Evolutionary conservation across 768 basidiomycete species (phyloP).

Genomic region (Podaxis sp.): DNA sequence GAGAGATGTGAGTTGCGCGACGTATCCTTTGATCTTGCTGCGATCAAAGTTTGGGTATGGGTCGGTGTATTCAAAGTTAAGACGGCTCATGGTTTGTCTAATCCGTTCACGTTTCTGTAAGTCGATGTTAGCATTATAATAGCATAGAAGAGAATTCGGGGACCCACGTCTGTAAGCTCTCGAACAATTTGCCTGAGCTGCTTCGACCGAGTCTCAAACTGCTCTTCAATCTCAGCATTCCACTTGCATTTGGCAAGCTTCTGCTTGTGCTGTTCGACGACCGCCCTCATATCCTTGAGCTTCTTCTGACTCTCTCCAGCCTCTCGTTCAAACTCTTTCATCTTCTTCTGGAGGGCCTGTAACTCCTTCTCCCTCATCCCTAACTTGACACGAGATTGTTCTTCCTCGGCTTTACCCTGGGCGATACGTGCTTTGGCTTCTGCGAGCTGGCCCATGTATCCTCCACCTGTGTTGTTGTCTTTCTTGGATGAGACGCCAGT

Average conservation of each 20-base stretch:
- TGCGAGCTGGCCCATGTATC: constrained; percentile 96
- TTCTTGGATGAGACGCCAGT: constrained; percentile 83
- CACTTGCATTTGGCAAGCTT: constrained; percentile 21
- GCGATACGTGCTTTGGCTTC: constrained; percentile 76
- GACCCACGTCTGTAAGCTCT: too few relatives aligned
- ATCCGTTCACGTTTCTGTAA: constrained; percentile 66
- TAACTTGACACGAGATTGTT: constrained; percentile 77
- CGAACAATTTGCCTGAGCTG: too few relatives aligned
- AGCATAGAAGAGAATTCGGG: constrained; percentile 25
- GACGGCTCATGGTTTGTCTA: constrained; percentile 60
- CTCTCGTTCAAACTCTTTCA: constrained; percentile 85
- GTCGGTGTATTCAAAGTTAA: constrained; percentile 82
- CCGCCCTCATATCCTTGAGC: constrained; percentile 55
- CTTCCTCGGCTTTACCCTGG: constrained; percentile 79
- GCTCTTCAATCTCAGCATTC: too few relatives aligned
- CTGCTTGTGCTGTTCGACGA: constrained; percentile 55
- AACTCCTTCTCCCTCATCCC: constrained; percentile 79
- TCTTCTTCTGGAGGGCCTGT: constrained; percentile 68
- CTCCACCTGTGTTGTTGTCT: constrained; percentile 69
- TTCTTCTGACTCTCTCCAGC: constrained; percentile 74
- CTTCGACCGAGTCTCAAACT: too few relatives aligned
- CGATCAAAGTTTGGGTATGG: constrained; percentile 84
- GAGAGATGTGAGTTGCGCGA: constrained; percentile 80
- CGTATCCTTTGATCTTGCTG: constrained; percentile 84
- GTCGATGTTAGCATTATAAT: not conserved